A percentile compares a stretch with the other conserved stretches of the same genome.
These are phyloP conservation scores for Gossypium schwendimanii DNA, from an alignment of 441 rosid genomes.

Conservation along the genomic window DNA sequence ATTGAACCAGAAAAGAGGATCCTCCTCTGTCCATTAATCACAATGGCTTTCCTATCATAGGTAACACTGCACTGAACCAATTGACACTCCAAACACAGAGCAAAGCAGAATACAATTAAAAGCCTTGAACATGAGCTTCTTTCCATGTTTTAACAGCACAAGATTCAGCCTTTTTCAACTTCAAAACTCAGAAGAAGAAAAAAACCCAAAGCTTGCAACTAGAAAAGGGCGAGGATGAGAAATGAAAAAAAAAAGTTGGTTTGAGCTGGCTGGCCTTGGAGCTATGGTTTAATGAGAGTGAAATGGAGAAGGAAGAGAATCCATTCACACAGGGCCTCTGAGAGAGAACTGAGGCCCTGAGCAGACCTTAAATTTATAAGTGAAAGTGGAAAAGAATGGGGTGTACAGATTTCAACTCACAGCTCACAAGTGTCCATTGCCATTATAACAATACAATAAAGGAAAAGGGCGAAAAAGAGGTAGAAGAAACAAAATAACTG, in stretches of 20 bases:
- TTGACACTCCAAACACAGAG: constrained; percentile 10
- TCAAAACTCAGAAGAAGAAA: background rate
- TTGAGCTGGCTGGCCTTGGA: background rate
- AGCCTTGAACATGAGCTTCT: constrained; percentile 31
- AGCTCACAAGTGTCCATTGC: constrained; percentile 39
- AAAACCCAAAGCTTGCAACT: background rate
- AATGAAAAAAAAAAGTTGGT: background rate
- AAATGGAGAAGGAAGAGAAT: constrained; percentile 17
- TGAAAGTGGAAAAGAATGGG: background rate
- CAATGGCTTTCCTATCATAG: constrained; percentile 63
- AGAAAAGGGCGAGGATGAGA: background rate
- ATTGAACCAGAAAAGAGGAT: constrained; percentile 92
- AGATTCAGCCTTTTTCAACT: background rate
- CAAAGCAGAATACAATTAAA: background rate
- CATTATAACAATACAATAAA: constrained; percentile 18
- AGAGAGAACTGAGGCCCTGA: constrained; percentile 6
- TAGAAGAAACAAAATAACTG: background rate
- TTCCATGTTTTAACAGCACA: constrained; percentile 34
- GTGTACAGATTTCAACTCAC: constrained; percentile 23
- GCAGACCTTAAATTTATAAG: constrained; percentile 15
- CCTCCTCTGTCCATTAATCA: constrained; percentile 73
- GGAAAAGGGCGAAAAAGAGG: background rate
- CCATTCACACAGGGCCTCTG: constrained; percentile 15
- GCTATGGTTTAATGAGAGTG: constrained; percentile 11
- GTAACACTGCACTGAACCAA: constrained; percentile 56